phyloP scores from a whole-genome alignment of 805 yeast genomes.

The Cyberlindnera xylosilytica region DNA sequence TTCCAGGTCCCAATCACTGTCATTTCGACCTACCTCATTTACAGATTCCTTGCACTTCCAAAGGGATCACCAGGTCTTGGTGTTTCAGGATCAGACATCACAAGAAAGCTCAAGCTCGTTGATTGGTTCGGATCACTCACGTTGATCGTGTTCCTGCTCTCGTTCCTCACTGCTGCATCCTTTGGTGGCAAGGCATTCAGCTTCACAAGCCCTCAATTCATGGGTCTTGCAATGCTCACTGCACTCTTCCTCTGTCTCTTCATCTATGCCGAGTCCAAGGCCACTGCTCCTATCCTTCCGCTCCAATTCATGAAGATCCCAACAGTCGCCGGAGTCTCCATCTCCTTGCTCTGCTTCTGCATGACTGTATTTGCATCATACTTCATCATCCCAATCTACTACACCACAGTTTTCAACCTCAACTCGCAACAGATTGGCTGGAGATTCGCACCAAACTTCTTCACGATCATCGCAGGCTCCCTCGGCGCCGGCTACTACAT shows the following conservation, averaged over 20 bases:
- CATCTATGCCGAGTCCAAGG: constrained; percentile 39
- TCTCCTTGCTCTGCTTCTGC: constrained; percentile 54
- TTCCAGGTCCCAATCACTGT: constrained; percentile 52
- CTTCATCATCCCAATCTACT: constrained; percentile 62
- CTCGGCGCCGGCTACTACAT: constrained; percentile 62
- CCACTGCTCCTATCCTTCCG: constrained; percentile 62
- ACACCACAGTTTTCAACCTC: constrained; percentile 50
- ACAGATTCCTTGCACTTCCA: constrained; percentile 38
- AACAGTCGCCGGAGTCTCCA: constrained; percentile 61
- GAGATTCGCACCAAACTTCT: constrained; percentile 57
- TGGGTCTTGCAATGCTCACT: constrained; percentile 35
- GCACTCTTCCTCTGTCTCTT: constrained; percentile 38
- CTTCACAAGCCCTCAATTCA: constrained; percentile 31
- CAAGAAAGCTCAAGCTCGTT: constrained; percentile 48
- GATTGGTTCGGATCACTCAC: constrained; percentile 52
- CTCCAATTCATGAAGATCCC: constrained; percentile 49
- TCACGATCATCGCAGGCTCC: constrained; percentile 57
- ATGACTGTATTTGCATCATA: constrained; percentile 39
- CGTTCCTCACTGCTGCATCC: constrained; percentile 48
- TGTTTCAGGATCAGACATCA: constrained; percentile 37
- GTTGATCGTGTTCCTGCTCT: constrained; percentile 42
- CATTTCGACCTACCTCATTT: constrained; percentile 39
- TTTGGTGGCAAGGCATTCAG: constrained; percentile 49
- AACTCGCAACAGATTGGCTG: constrained; percentile 57
- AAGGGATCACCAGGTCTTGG: constrained; percentile 54